Conservation (phyloP, 169 alveolate genomes). For the Cryptosporidium meleagridis region DNA sequence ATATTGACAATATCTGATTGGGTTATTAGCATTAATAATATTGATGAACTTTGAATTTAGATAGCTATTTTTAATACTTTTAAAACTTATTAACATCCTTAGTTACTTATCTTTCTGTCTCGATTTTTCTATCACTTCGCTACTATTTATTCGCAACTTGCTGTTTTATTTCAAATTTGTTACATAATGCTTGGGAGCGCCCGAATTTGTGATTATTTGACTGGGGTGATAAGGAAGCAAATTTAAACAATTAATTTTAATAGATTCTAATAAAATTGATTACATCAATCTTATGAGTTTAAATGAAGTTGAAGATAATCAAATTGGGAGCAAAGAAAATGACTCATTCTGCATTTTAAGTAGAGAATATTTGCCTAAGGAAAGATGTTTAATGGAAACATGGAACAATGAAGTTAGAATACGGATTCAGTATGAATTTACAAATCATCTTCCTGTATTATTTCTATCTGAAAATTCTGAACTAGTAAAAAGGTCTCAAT, state of each 20-base stretch:
- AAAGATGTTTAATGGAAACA: not conserved
- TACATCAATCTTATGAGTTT: slow-evolving; percentile 8
- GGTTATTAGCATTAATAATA: not conserved
- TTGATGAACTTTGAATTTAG: not conserved
- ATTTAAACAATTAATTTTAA: not conserved
- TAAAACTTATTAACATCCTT: not conserved
- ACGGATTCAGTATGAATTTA: slow-evolving; percentile 47
- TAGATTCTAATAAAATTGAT: not conserved
- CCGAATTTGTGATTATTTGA: not conserved
- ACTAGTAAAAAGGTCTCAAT: slow-evolving; percentile 3
- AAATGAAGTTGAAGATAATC: slow-evolving; percentile 3
- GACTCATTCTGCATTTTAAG: not conserved
- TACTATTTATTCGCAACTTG: too few relatives aligned
- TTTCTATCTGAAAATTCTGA: slow-evolving; percentile 24
- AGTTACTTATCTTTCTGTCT: not conserved
- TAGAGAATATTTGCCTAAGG: slow-evolving; percentile 57
- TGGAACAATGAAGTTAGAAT: slow-evolving; percentile 61
- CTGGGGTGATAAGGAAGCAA: not conserved
- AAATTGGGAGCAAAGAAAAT: not conserved
- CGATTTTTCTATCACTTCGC: too few relatives aligned
- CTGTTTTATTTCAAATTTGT: not conserved
- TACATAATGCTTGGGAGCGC: not conserved
- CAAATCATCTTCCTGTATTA: slow-evolving; percentile 18
- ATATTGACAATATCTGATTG: slow-evolving; percentile 66
- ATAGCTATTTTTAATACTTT: slow-evolving; percentile 1